Percentiles rank a stretch among this genome's conserved stretches.
phyloP scores from a whole-genome alignment of 2,329 filamentous ascomycete genomes.

The Xylariales sp. region DNA sequence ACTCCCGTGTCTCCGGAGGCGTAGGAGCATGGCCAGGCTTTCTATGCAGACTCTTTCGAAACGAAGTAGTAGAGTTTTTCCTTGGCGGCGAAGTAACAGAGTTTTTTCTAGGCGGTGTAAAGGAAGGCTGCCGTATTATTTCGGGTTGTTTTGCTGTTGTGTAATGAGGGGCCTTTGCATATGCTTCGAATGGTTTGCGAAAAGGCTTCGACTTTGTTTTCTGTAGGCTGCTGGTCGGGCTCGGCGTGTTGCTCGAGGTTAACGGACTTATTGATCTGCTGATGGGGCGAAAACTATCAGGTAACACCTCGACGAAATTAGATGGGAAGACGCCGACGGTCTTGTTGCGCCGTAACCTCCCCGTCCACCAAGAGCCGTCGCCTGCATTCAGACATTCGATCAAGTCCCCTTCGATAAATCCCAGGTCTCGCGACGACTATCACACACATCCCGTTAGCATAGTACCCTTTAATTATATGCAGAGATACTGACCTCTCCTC shows the following conservation, averaged over 20 bases:
- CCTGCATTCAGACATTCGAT: conserved; percentile 99
- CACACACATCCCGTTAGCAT: conserved; percentile 42
- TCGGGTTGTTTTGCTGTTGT: conserved; percentile 71
- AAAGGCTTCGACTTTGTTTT: conserved; percentile 72
- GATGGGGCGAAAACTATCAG: conserved; percentile 84
- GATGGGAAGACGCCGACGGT: conserved; percentile 94
- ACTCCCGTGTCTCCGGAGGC: conserved; percentile 41
- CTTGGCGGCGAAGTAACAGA: conserved; percentile 55
- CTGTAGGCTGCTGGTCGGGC: conserved; percentile 64
- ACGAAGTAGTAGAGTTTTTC: conserved; percentile 58
- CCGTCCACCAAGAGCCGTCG: conserved; percentile 99
- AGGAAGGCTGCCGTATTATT: conserved; percentile 59
- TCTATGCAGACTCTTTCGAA: conserved; percentile 44
- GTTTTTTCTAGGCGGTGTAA: conserved; percentile 53
- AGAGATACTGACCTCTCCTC: conserved; percentile 74
- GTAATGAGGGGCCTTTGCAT: conserved; percentile 74
- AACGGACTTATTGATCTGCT: conserved; percentile 70
- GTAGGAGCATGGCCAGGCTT: conserved; percentile 39
- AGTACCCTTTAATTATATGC: background rate
- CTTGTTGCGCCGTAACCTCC: conserved; percentile 87
- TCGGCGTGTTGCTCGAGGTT: conserved; percentile 65
- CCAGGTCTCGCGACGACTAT: conserved; percentile 89
- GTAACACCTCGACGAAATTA: conserved; percentile 94
- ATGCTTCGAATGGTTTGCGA: conserved; percentile 75
- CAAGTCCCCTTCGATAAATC: conserved; percentile 96